Conservation (phyloP, 2,329 filamentous ascomycete genomes). For the Colletotrichum somersetense region DNA sequence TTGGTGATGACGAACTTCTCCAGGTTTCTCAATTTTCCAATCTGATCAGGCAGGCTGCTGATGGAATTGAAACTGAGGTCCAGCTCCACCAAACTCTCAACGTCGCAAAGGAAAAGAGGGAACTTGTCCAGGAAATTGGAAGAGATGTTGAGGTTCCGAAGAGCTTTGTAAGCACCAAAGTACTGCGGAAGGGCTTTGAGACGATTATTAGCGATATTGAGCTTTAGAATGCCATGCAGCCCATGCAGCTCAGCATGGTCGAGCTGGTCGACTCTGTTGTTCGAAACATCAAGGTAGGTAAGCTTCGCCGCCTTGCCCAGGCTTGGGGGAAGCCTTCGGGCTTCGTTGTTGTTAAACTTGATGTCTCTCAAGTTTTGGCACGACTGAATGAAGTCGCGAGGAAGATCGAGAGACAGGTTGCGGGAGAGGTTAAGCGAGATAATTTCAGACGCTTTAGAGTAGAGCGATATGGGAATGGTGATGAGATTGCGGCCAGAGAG, state of each 20-base stretch:
- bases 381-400: constrained; percentile 95
- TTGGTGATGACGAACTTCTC: constrained; percentile 97
- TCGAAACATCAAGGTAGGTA: constrained; percentile 93
- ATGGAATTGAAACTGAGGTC: constrained; percentile 98
- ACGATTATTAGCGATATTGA: constrained; percentile 95
- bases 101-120: constrained; percentile 84
- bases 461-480: constrained; percentile 94
- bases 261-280: constrained; percentile 89
- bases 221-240: constrained; percentile 82
- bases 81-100: constrained; percentile 88
- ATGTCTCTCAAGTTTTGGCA: constrained; percentile 94
- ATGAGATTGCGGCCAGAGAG: constrained; percentile 90
- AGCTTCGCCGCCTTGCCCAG: constrained; percentile 83
- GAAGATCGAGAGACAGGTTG: constrained; percentile 91
- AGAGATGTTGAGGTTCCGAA: constrained; percentile 90
- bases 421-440: constrained; percentile 94
- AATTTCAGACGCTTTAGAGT: constrained; percentile 91
- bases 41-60: constrained; percentile 78
- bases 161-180: constrained; percentile 82
- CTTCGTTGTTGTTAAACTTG: constrained; percentile 95
- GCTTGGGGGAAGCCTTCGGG: constrained; percentile 85
- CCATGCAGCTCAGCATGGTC: constrained; percentile 86
- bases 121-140: constrained; percentile 92
- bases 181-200: constrained; percentile 83
- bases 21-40: constrained; percentile 82